Percentiles rank a stretch among this genome's conserved stretches.
Evolutionary conservation across 192 early-diverging fungal genomes (phyloP).

Genomic region (Podila epigama): DNA sequence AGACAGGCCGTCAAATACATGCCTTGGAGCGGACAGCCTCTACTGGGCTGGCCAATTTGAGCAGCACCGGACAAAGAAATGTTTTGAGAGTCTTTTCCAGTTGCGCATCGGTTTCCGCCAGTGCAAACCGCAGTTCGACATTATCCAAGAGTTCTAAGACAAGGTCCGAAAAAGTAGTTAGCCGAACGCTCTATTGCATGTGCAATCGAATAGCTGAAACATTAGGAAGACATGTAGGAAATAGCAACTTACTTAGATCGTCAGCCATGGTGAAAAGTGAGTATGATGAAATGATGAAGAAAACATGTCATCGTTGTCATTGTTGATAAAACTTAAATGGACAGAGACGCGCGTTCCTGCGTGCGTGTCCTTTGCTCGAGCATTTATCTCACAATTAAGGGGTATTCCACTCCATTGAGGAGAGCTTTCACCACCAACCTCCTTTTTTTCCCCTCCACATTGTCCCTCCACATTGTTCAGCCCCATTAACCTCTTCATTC

Average conservation of each 20-base stretch:
- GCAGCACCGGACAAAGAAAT: constrained; percentile 74
- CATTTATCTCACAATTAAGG: too few species aligned
- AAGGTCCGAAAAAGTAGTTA: too few species aligned
- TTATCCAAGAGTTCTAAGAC: constrained; percentile 62
- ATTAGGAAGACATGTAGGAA: not conserved
- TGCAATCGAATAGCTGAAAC: too few species aligned
- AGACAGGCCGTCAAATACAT: too few species aligned
- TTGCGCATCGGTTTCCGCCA: constrained; percentile 70
- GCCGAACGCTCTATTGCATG: too few species aligned
- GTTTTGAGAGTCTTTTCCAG: constrained; percentile 66
- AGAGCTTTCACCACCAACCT: not conserved
- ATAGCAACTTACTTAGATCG: constrained; percentile 23
- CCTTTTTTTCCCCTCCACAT: not conserved
- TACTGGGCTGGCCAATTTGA: constrained; percentile 66
- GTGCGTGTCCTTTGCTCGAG: not conserved
- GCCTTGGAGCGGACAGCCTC: constrained; percentile 57
- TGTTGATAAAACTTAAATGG: too few species aligned
- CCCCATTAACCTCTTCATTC: not conserved
- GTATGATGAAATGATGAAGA: too few species aligned
- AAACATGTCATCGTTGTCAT: too few species aligned
- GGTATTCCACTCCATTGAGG: too few species aligned
- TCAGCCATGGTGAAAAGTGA: constrained; percentile 29
- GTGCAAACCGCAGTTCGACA: constrained; percentile 79
- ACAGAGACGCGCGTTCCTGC: not conserved
- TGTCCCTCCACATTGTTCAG: not conserved